Percentiles rank a stretch among this genome's conserved stretches.
Conservation (phyloP, 73 alveolate genomes). For the Paramecium primaurelia region DNA sequence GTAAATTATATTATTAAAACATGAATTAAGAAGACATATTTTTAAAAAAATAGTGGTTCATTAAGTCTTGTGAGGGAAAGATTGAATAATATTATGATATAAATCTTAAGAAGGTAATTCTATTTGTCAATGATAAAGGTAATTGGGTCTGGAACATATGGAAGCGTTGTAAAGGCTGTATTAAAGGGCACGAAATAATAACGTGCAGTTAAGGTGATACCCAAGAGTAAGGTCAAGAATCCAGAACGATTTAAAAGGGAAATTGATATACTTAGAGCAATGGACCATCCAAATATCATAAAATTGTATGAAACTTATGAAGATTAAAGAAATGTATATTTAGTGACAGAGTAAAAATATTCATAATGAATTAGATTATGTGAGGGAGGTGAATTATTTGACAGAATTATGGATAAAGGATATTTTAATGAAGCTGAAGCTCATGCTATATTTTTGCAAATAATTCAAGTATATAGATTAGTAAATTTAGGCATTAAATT, state of each 20-base stretch:
- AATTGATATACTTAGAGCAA: constrained; percentile 59
- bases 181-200: constrained; percentile 72
- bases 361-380: constrained; percentile 46
- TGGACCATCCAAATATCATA: constrained; percentile 79
- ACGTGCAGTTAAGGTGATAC: constrained; percentile 86
- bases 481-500: constrained; percentile 63
- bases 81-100: constrained; percentile 53
- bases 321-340: constrained; percentile 70
- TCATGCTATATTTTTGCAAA: constrained; percentile 60
- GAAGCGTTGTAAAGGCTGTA: constrained; percentile 82
- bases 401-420: constrained; percentile 63
- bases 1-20: background rate
- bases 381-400: constrained; percentile 83
- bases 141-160: constrained; percentile 92
- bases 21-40: constrained; percentile 38
- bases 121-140: background rate
- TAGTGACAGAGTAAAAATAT: constrained; percentile 70
- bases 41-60: constrained; percentile 59
- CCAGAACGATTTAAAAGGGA: constrained; percentile 70
- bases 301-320: constrained; percentile 80
- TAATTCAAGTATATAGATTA: constrained; percentile 45
- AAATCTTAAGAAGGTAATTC: constrained; percentile 40
- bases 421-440: constrained; percentile 71
- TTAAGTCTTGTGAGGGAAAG: constrained; percentile 47
- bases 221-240: constrained; percentile 71